Evolutionary conservation across 352 stramenopile species (phyloP).

Genomic region (Phytophthora rubi): DNA sequence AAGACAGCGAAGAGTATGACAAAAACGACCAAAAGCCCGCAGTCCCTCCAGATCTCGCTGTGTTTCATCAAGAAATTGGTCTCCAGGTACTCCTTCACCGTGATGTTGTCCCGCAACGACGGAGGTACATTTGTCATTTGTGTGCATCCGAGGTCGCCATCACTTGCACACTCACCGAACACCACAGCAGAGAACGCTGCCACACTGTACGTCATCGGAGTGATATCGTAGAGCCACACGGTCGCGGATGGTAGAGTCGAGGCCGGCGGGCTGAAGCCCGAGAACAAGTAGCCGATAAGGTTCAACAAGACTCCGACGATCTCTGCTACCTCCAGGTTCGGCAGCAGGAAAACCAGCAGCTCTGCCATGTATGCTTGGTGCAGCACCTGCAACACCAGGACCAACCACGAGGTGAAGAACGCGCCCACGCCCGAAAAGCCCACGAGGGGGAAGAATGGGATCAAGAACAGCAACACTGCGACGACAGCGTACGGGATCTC

Average conservation of each 20-base stretch:
- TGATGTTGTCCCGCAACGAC: slow-evolving; percentile 15
- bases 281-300: slow-evolving; percentile 40
- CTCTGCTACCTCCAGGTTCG: slow-evolving; percentile 29
- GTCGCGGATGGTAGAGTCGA: slow-evolving; percentile 22
- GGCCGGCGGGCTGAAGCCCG: slow-evolving; percentile 44
- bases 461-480: slow-evolving; percentile 15
- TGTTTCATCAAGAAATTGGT: slow-evolving; percentile 18
- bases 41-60: slow-evolving; percentile 18
- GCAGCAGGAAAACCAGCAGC: slow-evolving; percentile 39
- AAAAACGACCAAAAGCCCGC: slow-evolving; percentile 12
- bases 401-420: slow-evolving; percentile 39
- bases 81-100: slow-evolving; percentile 22
- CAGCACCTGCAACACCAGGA: slow-evolving; percentile 27
- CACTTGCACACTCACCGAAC: slow-evolving; percentile 38
- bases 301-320: slow-evolving; percentile 37
- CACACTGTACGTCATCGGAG: slow-evolving; percentile 35
- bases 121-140: slow-evolving; percentile 16
- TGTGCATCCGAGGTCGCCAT: slow-evolving; percentile 17
- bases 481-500: slow-evolving; percentile 25
- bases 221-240: slow-evolving; percentile 31
- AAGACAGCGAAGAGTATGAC: slow-evolving; percentile 25
- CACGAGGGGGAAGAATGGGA: slow-evolving; percentile 33
- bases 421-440: slow-evolving; percentile 5
- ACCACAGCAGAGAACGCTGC: slow-evolving; percentile 28
- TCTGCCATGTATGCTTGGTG: slow-evolving; percentile 38